Conservation (phyloP, 2,329 filamentous ascomycete genomes). For the Arthrobotrys megalospora region DNA sequence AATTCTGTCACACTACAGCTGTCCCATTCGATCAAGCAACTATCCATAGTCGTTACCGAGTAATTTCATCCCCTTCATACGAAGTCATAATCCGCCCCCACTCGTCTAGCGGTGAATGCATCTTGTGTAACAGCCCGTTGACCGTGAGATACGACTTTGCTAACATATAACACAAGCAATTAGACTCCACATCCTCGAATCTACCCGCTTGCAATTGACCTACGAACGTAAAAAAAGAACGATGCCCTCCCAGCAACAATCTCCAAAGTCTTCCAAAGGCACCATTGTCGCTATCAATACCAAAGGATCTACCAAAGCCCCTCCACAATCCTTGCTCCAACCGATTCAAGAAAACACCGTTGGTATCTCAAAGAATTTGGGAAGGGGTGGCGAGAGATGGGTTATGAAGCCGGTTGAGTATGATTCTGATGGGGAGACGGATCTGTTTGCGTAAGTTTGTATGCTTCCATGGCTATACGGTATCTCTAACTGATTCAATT, state of each 20-base stretch:
- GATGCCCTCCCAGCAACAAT: conserved; percentile 4
- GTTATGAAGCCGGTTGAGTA: conserved; percentile 25
- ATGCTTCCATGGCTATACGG: too few species aligned
- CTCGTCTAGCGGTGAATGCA: too few species aligned
- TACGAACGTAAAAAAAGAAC: neutral
- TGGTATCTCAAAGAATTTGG: neutral
- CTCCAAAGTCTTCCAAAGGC: neutral
- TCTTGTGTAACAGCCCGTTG: too few species aligned
- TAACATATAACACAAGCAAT: neutral
- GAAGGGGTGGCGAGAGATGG: conserved; percentile 2
- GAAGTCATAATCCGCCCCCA: too few species aligned
- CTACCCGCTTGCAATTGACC: neutral
- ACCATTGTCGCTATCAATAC: neutral
- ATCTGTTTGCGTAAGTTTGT: conserved; percentile 36
- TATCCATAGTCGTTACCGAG: too few species aligned
- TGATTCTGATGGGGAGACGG: conserved; percentile 14
- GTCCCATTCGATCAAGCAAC: too few species aligned
- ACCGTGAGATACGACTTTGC: neutral
- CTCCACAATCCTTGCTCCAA: neutral
- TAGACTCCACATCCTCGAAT: neutral
- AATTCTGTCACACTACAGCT: too few species aligned
- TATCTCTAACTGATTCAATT: too few species aligned
- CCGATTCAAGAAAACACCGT: neutral
- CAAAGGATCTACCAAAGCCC: neutral
- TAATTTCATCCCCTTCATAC: too few species aligned